These are phyloP conservation scores for Colletotrichum australisinense DNA, from an alignment of 2,329 filamentous ascomycete genomes.

Conservation along the genomic window DNA sequence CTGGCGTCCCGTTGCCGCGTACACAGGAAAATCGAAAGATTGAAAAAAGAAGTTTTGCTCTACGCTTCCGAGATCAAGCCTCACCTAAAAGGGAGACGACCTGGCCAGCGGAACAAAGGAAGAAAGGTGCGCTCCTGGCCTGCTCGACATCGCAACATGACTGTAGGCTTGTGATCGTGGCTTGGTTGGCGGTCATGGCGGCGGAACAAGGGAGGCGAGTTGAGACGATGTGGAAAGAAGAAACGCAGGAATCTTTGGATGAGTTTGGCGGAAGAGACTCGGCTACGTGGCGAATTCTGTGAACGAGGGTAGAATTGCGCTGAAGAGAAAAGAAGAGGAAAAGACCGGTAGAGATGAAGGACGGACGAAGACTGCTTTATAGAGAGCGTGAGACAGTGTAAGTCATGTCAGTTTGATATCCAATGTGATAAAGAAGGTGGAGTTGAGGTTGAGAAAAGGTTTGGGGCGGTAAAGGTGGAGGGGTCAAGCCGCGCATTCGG, in stretches of 20 bases:
- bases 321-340: conserved; percentile 13
- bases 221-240: conserved; percentile 5
- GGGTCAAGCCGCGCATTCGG: conserved; percentile 22
- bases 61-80: conserved; percentile 6
- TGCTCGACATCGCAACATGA: conserved; percentile 10
- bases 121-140: conserved; percentile 32
- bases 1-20: conserved; percentile 11
- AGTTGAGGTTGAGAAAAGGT: conserved; percentile 37
- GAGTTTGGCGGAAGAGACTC: conserved; percentile 28
- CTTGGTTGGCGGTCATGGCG: conserved; percentile 8
- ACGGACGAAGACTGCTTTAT: conserved; percentile 33
- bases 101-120: conserved; percentile 35
- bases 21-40: conserved; percentile 20
- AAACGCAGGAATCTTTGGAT: conserved; percentile 29
- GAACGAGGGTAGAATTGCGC: conserved; percentile 34
- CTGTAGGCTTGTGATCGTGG: background rate
- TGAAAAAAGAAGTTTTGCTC: conserved; percentile 9
- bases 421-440: background rate
- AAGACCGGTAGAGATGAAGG: background rate
- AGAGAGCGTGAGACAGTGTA: background rate
- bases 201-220: conserved; percentile 33
- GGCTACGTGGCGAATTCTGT: conserved; percentile 35
- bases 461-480: conserved; percentile 27
- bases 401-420: background rate
- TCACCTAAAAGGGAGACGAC: background rate